Percentiles rank a stretch among this genome's conserved stretches.
Conservation (phyloP, 805 yeast species). For the Starmerella stigmatis region DNA sequence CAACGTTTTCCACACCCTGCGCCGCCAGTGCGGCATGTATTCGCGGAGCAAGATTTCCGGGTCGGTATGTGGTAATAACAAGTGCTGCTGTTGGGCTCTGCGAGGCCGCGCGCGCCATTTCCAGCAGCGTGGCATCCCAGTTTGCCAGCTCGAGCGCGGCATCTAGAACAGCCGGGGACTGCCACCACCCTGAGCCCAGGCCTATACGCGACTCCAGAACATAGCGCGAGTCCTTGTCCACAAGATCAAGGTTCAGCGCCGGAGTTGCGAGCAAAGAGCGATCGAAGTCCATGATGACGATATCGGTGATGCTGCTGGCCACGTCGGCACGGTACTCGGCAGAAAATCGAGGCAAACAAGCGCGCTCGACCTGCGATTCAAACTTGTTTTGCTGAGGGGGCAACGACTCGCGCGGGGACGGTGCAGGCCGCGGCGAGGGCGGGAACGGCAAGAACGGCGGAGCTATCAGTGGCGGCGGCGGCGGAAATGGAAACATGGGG, state of each 20-base stretch:
- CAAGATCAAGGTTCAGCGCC: conserved; percentile 13
- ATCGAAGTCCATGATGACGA: conserved; percentile 23
- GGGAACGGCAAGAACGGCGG: conserved; percentile 1
- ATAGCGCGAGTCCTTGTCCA: conserved; percentile 11
- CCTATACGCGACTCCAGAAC: conserved; percentile 17
- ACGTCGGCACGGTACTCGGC: conserved; percentile 2
- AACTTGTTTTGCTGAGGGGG: not conserved
- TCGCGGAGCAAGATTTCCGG: not conserved
- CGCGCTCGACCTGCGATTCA: conserved; percentile 7
- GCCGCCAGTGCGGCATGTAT: conserved; percentile 14
- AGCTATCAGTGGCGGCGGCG: conserved; percentile 1
- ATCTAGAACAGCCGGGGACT: conserved; percentile 16
- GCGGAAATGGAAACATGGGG: conserved; percentile 4
- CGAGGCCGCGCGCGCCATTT: conserved; percentile 13
- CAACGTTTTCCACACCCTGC: conserved; percentile 13
- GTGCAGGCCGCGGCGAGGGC: not conserved
- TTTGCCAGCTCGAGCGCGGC: conserved; percentile 9
- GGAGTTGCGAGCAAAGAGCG: conserved; percentile 21
- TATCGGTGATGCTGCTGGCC: conserved; percentile 14
- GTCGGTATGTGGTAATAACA: conserved; percentile 21
- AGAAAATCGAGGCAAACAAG: conserved; percentile 15
- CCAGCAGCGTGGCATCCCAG: conserved; percentile 21
- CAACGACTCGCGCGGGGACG: not conserved
- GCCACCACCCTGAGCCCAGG: conserved; percentile 15
- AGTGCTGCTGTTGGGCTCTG: conserved; percentile 2